Conservation (phyloP, 306 rosid genomes). For the Adenanthera pavonina region DNA sequence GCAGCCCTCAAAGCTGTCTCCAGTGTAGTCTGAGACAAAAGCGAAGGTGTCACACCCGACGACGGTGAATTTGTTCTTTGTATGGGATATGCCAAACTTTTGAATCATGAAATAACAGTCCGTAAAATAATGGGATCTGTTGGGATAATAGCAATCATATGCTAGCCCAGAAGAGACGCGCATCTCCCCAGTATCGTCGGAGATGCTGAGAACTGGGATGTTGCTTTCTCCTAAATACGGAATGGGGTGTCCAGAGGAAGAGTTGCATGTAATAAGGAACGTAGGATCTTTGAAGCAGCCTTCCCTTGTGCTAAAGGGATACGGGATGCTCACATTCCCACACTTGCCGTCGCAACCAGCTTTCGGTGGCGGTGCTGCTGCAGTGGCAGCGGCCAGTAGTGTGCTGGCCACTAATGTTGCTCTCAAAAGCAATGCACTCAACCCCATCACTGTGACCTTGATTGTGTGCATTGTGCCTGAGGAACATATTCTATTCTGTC, state of each 20-base stretch:
- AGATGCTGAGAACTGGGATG: background rate
- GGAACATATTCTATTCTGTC: too few relatives aligned
- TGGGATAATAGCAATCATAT: background rate
- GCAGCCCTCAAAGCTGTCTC: background rate
- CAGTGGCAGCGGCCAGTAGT: background rate
- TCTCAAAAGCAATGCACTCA: background rate
- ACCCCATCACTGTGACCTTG: background rate
- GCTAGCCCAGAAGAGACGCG: background rate
- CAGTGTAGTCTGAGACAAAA: background rate
- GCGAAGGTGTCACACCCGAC: background rate
- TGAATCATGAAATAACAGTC: too few relatives aligned
- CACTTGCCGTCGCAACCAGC: background rate
- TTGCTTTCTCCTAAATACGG: background rate
- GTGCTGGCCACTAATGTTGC: background rate
- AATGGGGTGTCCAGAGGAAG: background rate
- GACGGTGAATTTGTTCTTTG: background rate
- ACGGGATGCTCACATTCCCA: background rate
- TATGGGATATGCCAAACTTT: background rate
- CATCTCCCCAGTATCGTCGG: constrained; percentile 1
- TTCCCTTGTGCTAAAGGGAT: constrained; percentile 20
- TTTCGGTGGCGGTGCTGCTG: background rate
- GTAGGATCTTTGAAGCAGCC: background rate
- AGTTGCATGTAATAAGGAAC: background rate
- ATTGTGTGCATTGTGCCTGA: too few relatives aligned
- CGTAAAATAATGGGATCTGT: background rate